A percentile compares a stretch with the other conserved stretches of the same genome.
These are phyloP conservation scores for Alternaria sp. DNA, from an alignment of 2,329 filamentous ascomycete species.

Conservation along the genomic window DNA sequence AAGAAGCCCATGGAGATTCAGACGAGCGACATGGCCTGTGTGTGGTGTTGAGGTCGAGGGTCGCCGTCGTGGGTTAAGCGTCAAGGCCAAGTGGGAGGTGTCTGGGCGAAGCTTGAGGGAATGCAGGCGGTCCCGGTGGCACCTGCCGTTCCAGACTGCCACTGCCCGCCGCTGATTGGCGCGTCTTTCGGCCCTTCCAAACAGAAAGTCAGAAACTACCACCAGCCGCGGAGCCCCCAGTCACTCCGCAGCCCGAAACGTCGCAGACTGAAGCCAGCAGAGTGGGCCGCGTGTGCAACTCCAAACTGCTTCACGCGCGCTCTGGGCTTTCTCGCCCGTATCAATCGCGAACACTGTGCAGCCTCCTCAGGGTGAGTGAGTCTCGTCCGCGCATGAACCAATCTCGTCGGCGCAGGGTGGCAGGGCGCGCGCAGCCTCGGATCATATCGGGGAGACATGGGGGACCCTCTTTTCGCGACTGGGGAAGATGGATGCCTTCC, in stretches of 20 bases:
- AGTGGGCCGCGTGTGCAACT: neutral
- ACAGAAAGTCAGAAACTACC: conserved; percentile 3
- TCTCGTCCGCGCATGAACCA: neutral
- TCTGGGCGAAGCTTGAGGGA: conserved; percentile 19
- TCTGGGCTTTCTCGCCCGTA: neutral
- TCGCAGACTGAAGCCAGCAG: conserved; percentile 1
- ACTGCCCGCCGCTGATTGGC: neutral
- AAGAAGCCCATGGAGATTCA: conserved; percentile 37
- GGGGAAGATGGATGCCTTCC: neutral
- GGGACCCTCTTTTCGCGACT: neutral
- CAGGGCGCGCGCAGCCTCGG: neutral
- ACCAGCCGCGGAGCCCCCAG: neutral
- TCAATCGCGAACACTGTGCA: neutral
- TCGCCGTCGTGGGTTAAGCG: conserved; percentile 23
- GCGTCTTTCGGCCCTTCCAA: conserved; percentile 5
- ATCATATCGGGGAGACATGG: conserved; percentile 1
- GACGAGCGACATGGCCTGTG: conserved; percentile 25
- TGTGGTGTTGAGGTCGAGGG: conserved; percentile 11
- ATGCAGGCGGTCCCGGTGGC: conserved; percentile 17
- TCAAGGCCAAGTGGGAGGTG: conserved; percentile 36
- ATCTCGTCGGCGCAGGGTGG: neutral
- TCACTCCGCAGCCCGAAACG: conserved; percentile 6
- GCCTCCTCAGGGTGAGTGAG: neutral
- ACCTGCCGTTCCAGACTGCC: conserved; percentile 15
- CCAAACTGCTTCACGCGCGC: neutral